A percentile compares a stretch with the other conserved stretches of the same genome.
Evolutionary conservation across 148 eudicot species (phyloP).

Genomic region (Suaeda aralocaspica): DNA sequence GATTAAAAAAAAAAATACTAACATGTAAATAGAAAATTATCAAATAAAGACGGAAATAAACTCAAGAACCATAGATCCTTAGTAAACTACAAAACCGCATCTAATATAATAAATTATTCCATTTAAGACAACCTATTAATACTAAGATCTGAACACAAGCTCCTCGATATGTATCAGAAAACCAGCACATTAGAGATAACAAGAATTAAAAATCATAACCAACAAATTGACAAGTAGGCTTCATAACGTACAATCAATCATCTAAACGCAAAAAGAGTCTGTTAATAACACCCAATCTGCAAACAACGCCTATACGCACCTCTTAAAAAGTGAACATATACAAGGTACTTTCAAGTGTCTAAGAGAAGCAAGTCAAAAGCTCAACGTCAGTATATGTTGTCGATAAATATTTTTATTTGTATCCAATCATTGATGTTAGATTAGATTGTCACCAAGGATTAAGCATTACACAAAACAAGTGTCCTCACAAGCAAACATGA

Average conservation of each 20-base stretch:
- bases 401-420: neutral
- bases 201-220: neutral
- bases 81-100: too few species aligned
- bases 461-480: neutral
- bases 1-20: neutral
- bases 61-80: neutral
- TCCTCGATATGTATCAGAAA: too few species aligned
- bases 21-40: neutral
- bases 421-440: neutral
- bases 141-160: neutral
- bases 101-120: too few species aligned
- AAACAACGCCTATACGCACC: neutral
- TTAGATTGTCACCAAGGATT: neutral
- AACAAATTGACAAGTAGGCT: neutral
- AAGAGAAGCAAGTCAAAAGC: neutral
- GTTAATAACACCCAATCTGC: neutral
- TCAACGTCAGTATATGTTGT: neutral
- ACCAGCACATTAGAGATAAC: neutral
- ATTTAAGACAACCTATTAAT: too few species aligned
- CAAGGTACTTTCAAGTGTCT: neutral
- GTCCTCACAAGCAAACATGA: neutral
- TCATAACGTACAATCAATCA: too few species aligned
- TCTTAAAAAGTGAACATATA: neutral
- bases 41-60: neutral
- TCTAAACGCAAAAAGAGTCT: neutral